Conservation (phyloP, 2,329 filamentous ascomycete species). For the Didymella arachidicola region DNA sequence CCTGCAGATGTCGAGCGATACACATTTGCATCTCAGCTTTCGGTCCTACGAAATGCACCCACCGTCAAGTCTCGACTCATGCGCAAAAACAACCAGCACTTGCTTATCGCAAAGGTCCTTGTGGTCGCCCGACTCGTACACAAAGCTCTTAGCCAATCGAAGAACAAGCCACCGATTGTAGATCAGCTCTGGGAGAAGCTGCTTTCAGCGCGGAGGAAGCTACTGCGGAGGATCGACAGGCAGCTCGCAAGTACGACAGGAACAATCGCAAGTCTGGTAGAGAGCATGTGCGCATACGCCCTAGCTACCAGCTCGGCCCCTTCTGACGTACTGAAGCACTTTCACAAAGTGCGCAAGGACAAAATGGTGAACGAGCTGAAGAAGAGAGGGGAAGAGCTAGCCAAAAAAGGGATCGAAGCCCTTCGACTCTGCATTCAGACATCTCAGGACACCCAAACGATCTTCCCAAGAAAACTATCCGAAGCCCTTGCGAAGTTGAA, state of each 20-base stretch:
- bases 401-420: constrained; percentile 66
- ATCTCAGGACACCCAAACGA: constrained; percentile 75
- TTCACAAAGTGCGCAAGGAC: constrained; percentile 75
- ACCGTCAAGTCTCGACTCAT: constrained; percentile 62
- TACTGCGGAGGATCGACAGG: constrained; percentile 70
- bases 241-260: constrained; percentile 50
- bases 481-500: constrained; percentile 75
- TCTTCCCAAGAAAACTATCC: constrained; percentile 76
- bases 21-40: constrained; percentile 63
- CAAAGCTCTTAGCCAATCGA: constrained; percentile 70
- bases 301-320: constrained; percentile 81
- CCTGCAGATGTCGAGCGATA: constrained; percentile 53
- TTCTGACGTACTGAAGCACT: constrained; percentile 79
- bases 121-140: constrained; percentile 78
- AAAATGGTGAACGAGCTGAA: constrained; percentile 71
- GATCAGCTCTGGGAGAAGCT: constrained; percentile 71
- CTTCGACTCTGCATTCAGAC: constrained; percentile 79
- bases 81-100: constrained; percentile 58
- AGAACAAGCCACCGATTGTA: constrained; percentile 60
- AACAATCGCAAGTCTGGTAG: constrained; percentile 64
- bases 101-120: constrained; percentile 69
- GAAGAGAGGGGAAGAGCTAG: constrained; percentile 53
- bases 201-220: constrained; percentile 66
- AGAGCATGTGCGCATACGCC: constrained; percentile 82
- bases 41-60: constrained; percentile 65